Evolutionary conservation across 495 filamentous ascomycete species (phyloP).

Genomic region (Aspergillus diversus): DNA sequence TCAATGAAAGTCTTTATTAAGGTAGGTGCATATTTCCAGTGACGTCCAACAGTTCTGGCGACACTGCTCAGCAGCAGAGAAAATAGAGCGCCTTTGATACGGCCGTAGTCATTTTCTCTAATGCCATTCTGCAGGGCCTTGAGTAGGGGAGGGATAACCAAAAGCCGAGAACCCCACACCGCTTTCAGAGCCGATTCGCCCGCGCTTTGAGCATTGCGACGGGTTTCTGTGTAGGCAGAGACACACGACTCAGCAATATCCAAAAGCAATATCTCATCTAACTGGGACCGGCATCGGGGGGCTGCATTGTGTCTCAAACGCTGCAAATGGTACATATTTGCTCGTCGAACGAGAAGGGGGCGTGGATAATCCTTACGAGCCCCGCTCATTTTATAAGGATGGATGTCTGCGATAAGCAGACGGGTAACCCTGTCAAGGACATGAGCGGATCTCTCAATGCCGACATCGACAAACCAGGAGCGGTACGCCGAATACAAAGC

Average conservation of each 20-base stretch:
- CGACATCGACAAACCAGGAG: slow-evolving; percentile 97
- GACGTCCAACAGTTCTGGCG: slow-evolving; percentile 80
- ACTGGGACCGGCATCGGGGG: slow-evolving; percentile 77
- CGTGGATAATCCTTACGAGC: slow-evolving; percentile 90
- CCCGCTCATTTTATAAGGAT: slow-evolving; percentile 92
- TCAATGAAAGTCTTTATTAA: slow-evolving; percentile 87
- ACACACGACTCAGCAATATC: slow-evolving; percentile 91
- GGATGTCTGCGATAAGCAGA: slow-evolving; percentile 80
- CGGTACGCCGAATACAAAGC: slow-evolving; percentile 88
- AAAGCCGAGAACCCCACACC: slow-evolving; percentile 78
- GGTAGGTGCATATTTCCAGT: slow-evolving; percentile 90
- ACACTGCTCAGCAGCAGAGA: slow-evolving; percentile 86
- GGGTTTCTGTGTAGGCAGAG: slow-evolving; percentile 94
- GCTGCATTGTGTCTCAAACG: slow-evolving; percentile 90
- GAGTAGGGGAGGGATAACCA: slow-evolving; percentile 87
- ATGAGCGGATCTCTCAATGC: slow-evolving; percentile 93
- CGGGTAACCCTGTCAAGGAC: slow-evolving; percentile 84
- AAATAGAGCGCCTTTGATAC: slow-evolving; percentile 93
- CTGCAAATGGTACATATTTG: slow-evolving; percentile 92
- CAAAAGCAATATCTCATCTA: slow-evolving; percentile 80
- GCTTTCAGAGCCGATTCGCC: slow-evolving; percentile 93
- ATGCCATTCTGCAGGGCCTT: slow-evolving; percentile 79
- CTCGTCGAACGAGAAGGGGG: slow-evolving; percentile 83
- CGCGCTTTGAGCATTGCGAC: slow-evolving; percentile 87
- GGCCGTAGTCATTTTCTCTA: slow-evolving; percentile 76